Evolutionary conservation across 441 rosid genomes (phyloP).

Genomic region (Adansonia grandidieri): DNA sequence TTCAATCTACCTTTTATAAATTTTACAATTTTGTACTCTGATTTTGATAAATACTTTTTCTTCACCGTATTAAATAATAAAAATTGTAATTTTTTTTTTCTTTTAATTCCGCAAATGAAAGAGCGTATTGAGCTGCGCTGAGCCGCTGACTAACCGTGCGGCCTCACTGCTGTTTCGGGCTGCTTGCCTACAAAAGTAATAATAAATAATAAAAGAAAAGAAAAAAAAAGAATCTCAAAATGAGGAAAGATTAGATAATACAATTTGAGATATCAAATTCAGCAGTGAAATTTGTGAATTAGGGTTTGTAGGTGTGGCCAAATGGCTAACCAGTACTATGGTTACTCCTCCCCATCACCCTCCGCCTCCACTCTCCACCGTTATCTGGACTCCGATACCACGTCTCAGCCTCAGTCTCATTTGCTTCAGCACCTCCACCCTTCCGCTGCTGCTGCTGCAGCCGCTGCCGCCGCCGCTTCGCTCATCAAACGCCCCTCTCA

Average conservation of each 20-base stretch:
- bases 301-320: slow-evolving; percentile 39
- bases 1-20: no score
- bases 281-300: slow-evolving; percentile 14
- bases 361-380: slow-evolving; percentile 37
- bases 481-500: slow-evolving; percentile 74
- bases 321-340: slow-evolving; percentile 62
- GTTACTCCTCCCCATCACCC: slow-evolving; percentile 47
- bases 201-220: not conserved
- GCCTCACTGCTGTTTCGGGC: not conserved
- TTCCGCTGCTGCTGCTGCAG: slow-evolving; percentile 47
- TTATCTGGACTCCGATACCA: slow-evolving; percentile 39
- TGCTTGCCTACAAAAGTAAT: not conserved
- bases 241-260: not conserved
- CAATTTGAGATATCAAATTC: not conserved
- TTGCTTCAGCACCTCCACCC: slow-evolving; percentile 40
- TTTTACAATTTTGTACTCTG: no score
- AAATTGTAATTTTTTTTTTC: no score
- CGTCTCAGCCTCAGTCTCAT: slow-evolving; percentile 42
- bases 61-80: no score
- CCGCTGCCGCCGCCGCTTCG: slow-evolving; percentile 49
- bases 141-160: not conserved
- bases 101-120: no score
- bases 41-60: no score
- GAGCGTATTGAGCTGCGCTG: not conserved
- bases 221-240: not conserved